phyloP scores from a whole-genome alignment of 176 grass and related monocot genomes.

The Coix lacrymajobi region DNA sequence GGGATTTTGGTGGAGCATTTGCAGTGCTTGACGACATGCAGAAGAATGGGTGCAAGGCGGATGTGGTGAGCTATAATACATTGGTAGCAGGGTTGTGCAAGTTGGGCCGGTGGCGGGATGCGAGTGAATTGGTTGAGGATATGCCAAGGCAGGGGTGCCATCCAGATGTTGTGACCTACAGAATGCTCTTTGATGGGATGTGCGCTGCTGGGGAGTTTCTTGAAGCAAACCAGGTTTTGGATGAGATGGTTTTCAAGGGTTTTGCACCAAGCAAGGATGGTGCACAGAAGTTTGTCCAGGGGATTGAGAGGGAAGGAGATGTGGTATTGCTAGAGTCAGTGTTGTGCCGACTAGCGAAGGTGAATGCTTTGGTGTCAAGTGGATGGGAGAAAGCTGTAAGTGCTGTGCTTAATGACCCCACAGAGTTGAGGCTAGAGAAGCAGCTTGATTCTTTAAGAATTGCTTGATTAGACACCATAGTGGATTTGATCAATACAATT shows the following conservation, averaged over 20 bases:
- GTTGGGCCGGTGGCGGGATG: slow-evolving; percentile 45
- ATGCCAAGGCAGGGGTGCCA: slow-evolving; percentile 57
- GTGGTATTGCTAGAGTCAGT: slow-evolving; percentile 22
- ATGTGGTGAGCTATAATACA: slow-evolving; percentile 45
- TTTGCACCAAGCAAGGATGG: slow-evolving; percentile 42
- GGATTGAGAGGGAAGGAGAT: slow-evolving; percentile 40
- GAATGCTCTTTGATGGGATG: slow-evolving; percentile 51
- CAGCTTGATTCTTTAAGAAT: slow-evolving; percentile 16
- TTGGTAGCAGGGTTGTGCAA: slow-evolving; percentile 41
- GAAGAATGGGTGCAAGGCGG: slow-evolving; percentile 42
- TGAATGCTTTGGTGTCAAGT: slow-evolving; percentile 36
- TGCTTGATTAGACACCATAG: background rate
- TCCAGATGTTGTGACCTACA: slow-evolving; percentile 44
- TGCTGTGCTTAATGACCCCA: slow-evolving; percentile 5
- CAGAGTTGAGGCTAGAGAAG: slow-evolving; percentile 2
- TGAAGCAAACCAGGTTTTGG: slow-evolving; percentile 34
- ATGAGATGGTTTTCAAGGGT: slow-evolving; percentile 73
- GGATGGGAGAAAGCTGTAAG: slow-evolving; percentile 50
- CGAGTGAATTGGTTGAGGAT: slow-evolving; percentile 59
- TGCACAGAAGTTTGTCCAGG: slow-evolving; percentile 39
- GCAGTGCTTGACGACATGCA: slow-evolving; percentile 57
- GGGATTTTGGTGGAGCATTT: slow-evolving; percentile 42
- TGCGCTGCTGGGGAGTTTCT: slow-evolving; percentile 42
- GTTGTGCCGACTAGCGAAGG: slow-evolving; percentile 32
- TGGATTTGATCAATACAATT: background rate